Percentiles rank a stretch among this genome's conserved stretches.
phyloP scores from a whole-genome alignment of 148 eudicot genomes.

The Cornus suecica region DNA sequence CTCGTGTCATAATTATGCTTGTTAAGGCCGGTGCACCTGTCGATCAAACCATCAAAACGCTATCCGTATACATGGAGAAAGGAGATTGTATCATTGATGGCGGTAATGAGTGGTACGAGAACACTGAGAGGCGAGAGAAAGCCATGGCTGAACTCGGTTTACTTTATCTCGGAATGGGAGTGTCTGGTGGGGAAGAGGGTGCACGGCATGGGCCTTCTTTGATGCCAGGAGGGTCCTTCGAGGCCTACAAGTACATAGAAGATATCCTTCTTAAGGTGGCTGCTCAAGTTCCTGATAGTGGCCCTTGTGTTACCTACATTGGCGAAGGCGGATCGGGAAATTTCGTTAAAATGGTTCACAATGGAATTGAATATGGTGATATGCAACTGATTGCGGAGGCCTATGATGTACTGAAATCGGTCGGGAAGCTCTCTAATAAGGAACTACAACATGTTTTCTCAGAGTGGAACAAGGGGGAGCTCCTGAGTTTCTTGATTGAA shows the following conservation, averaged over 20 bases:
- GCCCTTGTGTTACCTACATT: slow-evolving; percentile 89
- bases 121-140: slow-evolving; percentile 89
- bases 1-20: slow-evolving; percentile 85
- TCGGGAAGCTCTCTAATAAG: slow-evolving; percentile 86
- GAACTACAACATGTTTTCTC: slow-evolving; percentile 71
- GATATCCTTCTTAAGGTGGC: slow-evolving; percentile 86
- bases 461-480: slow-evolving; percentile 93
- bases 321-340: slow-evolving; percentile 90
- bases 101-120: slow-evolving; percentile 95
- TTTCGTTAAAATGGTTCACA: slow-evolving; percentile 86
- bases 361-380: slow-evolving; percentile 89
- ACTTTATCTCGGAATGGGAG: slow-evolving; percentile 94
- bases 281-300: slow-evolving; percentile 87
- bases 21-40: slow-evolving; percentile 94
- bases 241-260: slow-evolving; percentile 81
- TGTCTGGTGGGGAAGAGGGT: slow-evolving; percentile 96
- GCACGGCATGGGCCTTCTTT: slow-evolving; percentile 82
- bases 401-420: slow-evolving; percentile 78
- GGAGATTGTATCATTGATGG: slow-evolving; percentile 93
- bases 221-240: slow-evolving; percentile 92
- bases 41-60: slow-evolving; percentile 80
- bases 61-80: slow-evolving; percentile 70
- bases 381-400: slow-evolving; percentile 95
- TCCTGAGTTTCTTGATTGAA: slow-evolving; percentile 79
- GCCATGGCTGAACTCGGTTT: slow-evolving; percentile 68